These are phyloP conservation scores for Coccinonectria pachysandricola DNA, from an alignment of 2,329 filamentous ascomycete species.

Conservation along the genomic window DNA sequence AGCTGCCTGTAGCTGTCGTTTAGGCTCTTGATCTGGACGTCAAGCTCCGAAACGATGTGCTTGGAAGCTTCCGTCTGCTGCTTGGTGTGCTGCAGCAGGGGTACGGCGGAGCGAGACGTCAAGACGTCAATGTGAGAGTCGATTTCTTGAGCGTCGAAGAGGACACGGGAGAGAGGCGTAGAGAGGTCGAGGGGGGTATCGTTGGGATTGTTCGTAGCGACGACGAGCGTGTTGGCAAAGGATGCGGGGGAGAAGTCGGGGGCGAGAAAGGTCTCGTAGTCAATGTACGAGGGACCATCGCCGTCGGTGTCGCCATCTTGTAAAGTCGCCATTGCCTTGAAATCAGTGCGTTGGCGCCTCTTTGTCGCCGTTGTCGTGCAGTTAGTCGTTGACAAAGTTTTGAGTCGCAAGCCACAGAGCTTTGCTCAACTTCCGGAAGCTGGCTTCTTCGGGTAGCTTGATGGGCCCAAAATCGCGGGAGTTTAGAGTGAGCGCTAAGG, in stretches of 20 bases:
- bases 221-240: constrained; percentile 84
- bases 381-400: too few relatives aligned
- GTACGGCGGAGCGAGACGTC: constrained; percentile 73
- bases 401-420: too few relatives aligned
- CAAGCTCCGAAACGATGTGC: constrained; percentile 64
- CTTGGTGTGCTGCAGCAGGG: constrained; percentile 69
- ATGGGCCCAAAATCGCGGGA: too few relatives aligned
- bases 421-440: too few relatives aligned
- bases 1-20: constrained; percentile 79
- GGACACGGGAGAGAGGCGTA: constrained; percentile 81
- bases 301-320: constrained; percentile 10
- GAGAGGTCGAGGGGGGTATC: constrained; percentile 88
- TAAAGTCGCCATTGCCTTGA: constrained; percentile 8
- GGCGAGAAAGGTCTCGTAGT: constrained; percentile 85
- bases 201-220: constrained; percentile 82
- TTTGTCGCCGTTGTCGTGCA: neutral
- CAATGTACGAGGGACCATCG: constrained; percentile 75
- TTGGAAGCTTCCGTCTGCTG: constrained; percentile 63
- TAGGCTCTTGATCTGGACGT: constrained; percentile 68
- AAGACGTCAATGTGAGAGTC: constrained; percentile 90
- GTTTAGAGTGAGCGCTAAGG: too few relatives aligned
- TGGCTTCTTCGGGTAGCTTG: too few relatives aligned
- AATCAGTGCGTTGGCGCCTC: neutral
- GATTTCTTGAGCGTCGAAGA: constrained; percentile 95
- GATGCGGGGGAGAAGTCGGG: constrained; percentile 68